Evolutionary conservation across 2,329 filamentous ascomycete genomes (phyloP).

Genomic region (Microdochium bolleyi): DNA sequence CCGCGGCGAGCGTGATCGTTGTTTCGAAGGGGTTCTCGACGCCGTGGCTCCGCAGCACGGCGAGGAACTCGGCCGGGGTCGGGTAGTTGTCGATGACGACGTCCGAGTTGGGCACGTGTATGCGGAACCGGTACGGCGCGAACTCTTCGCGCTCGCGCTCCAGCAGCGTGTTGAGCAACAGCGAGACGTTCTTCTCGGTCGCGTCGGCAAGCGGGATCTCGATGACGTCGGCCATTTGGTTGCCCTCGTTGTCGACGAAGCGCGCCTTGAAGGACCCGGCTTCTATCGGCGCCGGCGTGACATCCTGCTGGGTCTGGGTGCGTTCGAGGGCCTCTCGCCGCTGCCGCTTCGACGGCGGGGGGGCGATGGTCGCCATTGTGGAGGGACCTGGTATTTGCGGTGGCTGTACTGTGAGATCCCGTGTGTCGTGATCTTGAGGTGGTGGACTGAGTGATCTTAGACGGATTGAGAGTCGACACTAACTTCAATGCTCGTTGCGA

Average conservation of each 20-base stretch:
- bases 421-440: background rate
- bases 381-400: background rate
- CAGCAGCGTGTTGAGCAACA: conserved; percentile 77
- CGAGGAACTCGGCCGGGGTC: conserved; percentile 37
- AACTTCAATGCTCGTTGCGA: no score
- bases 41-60: conserved; percentile 46
- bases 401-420: background rate
- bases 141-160: conserved; percentile 58
- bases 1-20: conserved; percentile 47
- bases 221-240: conserved; percentile 63
- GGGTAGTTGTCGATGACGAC: conserved; percentile 49
- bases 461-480: no score
- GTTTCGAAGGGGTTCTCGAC: conserved; percentile 51
- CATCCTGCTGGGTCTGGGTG: conserved; percentile 67
- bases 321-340: conserved; percentile 66
- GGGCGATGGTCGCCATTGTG: conserved; percentile 69
- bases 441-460: no score
- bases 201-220: conserved; percentile 78
- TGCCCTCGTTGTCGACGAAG: conserved; percentile 73
- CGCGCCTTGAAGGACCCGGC: conserved; percentile 76
- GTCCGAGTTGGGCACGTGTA: conserved; percentile 46
- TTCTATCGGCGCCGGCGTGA: conserved; percentile 58
- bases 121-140: conserved; percentile 53
- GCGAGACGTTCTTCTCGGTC: conserved; percentile 80
- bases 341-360: conserved; percentile 85